Percentiles rank a stretch among this genome's conserved stretches.
phyloP scores from a whole-genome alignment of 768 basidiomycete genomes.

The Boletales sp. region DNA sequence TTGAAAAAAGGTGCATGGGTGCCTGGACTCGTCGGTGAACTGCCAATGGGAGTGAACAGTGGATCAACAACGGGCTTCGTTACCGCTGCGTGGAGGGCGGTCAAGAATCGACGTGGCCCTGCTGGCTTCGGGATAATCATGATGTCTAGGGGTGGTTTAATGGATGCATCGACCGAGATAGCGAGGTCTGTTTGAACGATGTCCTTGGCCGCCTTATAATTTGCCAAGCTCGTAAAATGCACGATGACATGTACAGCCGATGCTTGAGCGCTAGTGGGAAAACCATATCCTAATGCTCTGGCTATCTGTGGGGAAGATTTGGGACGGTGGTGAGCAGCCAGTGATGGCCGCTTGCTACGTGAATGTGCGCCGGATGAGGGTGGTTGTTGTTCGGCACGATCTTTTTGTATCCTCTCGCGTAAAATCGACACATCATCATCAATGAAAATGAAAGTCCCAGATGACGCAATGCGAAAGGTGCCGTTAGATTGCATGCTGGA shows the following conservation, averaged over 20 bases:
- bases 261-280: conserved; percentile 27
- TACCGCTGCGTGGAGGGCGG: conserved; percentile 87
- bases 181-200: conserved; percentile 60
- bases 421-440: conserved; percentile 88
- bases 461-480: conserved; percentile 21
- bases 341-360: conserved; percentile 60
- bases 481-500: conserved; percentile 17
- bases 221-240: conserved; percentile 87
- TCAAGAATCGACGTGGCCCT: conserved; percentile 89
- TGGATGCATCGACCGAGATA: conserved; percentile 41
- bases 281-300: conserved; percentile 43
- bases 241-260: conserved; percentile 49
- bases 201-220: conserved; percentile 88
- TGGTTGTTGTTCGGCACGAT: conserved; percentile 52
- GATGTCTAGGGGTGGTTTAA: conserved; percentile 70
- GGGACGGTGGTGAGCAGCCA: conserved; percentile 65
- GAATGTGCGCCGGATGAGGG: conserved; percentile 38
- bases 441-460: conserved; percentile 75
- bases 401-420: conserved; percentile 65
- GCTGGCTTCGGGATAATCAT: conserved; percentile 98
- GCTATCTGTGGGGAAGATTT: conserved; percentile 80
- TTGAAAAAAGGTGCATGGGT: conserved; percentile 47
- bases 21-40: conserved; percentile 80
- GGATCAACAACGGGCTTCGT: conserved; percentile 87
- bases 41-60: conserved; percentile 92